phyloP scores from a whole-genome alignment of 2,329 filamentous ascomycete genomes.

The Fusarium sp. region DNA sequence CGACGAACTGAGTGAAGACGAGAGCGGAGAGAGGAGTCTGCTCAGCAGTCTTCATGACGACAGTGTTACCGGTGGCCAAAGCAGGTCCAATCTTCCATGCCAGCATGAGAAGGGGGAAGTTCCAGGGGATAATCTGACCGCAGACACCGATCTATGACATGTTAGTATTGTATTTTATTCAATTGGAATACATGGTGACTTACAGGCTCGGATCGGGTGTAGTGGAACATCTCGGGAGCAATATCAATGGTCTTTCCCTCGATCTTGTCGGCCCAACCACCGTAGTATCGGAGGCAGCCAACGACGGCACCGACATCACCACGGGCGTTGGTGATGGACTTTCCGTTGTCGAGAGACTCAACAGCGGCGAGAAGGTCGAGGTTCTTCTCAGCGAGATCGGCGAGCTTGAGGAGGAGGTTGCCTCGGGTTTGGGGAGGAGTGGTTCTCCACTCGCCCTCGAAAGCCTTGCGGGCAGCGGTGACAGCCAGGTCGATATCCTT shows the following conservation, averaged over 20 bases:
- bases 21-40: constrained; percentile 79
- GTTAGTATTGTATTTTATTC: constrained; percentile 17
- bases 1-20: constrained; percentile 71
- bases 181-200: constrained; percentile 41
- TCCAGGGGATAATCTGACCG: constrained; percentile 91
- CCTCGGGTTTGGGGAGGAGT: constrained; percentile 78
- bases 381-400: constrained; percentile 84
- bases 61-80: constrained; percentile 76
- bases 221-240: constrained; percentile 81
- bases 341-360: constrained; percentile 90
- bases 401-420: constrained; percentile 77
- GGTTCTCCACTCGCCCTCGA: constrained; percentile 77
- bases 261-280: constrained; percentile 92
- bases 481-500: constrained; percentile 88
- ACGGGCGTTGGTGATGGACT: constrained; percentile 80
- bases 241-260: constrained; percentile 88
- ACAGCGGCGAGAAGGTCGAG: constrained; percentile 79
- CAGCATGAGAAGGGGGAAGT: constrained; percentile 85
- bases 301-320: constrained; percentile 77
- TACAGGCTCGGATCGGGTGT: constrained; percentile 79
- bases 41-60: constrained; percentile 81
- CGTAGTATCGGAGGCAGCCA: constrained; percentile 78
- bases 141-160: constrained; percentile 72
- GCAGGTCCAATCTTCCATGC: constrained; percentile 85
- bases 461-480: constrained; percentile 84